These are phyloP conservation scores for Metschnikowia dekortorum DNA, from an alignment of 805 yeast species.

Conservation along the genomic window DNA sequence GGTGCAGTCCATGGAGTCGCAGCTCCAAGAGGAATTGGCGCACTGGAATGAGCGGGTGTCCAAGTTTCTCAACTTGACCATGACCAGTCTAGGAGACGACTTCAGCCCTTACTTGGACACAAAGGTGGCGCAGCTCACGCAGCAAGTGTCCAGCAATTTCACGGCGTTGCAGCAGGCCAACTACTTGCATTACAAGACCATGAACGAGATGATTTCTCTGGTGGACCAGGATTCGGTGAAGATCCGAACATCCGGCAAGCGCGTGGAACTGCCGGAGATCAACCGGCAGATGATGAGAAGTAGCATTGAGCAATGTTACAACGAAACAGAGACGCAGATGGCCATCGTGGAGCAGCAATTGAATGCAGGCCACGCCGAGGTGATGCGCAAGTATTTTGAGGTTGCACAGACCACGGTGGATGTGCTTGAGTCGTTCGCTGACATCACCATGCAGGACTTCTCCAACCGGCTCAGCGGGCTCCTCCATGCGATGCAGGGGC, in stretches of 20 bases:
- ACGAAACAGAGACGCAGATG: slow-evolving; percentile 20
- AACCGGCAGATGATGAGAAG: slow-evolving; percentile 37
- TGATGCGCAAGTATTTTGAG: slow-evolving; percentile 28
- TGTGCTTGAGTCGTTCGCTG: slow-evolving; percentile 70
- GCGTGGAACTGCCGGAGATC: slow-evolving; percentile 11
- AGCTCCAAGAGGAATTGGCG: slow-evolving; percentile 27
- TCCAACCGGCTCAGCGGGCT: slow-evolving; percentile 51
- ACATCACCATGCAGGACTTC: slow-evolving; percentile 60
- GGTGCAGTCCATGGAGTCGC: background rate
- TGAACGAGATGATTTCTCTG: slow-evolving; percentile 25
- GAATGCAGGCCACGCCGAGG: slow-evolving; percentile 22
- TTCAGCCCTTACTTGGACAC: slow-evolving; percentile 25
- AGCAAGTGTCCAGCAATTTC: slow-evolving; percentile 23
- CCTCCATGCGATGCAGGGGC: slow-evolving; percentile 30
- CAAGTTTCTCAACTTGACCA: slow-evolving; percentile 32
- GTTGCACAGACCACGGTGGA: slow-evolving; percentile 49
- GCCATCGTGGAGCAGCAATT: slow-evolving; percentile 22
- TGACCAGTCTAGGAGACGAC: slow-evolving; percentile 27
- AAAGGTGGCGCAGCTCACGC: slow-evolving; percentile 23
- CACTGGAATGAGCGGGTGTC: slow-evolving; percentile 32
- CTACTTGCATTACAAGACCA: slow-evolving; percentile 26
- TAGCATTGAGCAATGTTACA: slow-evolving; percentile 23
- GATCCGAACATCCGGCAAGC: slow-evolving; percentile 20
- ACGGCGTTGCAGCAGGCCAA: slow-evolving; percentile 26
- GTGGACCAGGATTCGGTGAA: slow-evolving; percentile 33